Evolutionary conservation across 2,329 filamentous ascomycete genomes (phyloP).

Genomic region (Venturiaceae sp.): DNA sequence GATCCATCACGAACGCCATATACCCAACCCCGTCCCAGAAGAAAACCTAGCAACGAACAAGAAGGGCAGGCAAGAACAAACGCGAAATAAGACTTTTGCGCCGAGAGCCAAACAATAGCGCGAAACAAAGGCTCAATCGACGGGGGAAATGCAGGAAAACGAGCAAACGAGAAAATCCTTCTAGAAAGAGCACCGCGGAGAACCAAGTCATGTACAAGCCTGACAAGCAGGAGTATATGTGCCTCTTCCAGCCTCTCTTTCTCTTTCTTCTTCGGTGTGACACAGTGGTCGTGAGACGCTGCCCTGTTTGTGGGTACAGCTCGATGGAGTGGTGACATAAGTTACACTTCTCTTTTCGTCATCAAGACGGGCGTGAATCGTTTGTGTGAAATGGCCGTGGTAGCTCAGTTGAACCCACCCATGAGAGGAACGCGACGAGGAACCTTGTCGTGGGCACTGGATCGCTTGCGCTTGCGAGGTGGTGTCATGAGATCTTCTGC

Average conservation of each 20-base stretch:
- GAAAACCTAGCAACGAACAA: neutral
- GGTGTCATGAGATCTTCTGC: slow-evolving; percentile 9
- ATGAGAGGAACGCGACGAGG: slow-evolving; percentile 1
- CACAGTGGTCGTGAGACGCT: neutral
- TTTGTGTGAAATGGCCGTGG: too few species aligned
- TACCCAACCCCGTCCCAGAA: neutral
- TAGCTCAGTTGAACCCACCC: slow-evolving; percentile 1
- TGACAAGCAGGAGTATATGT: too few species aligned
- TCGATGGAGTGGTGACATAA: too few species aligned
- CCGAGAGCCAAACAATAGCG: neutral
- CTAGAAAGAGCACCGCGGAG: neutral
- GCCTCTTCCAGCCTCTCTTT: neutral
- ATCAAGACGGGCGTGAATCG: too few species aligned
- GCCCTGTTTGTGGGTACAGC: too few species aligned
- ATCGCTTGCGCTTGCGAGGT: slow-evolving; percentile 7
- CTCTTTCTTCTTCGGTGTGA: neutral
- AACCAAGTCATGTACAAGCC: neutral
- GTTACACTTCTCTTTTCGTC: too few species aligned
- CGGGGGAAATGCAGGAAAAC: too few species aligned
- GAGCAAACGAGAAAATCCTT: neutral
- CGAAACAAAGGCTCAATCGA: neutral
- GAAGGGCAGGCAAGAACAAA: neutral
- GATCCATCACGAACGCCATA: neutral
- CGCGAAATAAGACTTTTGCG: neutral
- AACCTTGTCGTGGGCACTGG: neutral